A percentile compares a stretch with the other conserved stretches of the same genome.
phyloP scores from a whole-genome alignment of 345 rosid species.

The Barbarea vulgaris region DNA sequence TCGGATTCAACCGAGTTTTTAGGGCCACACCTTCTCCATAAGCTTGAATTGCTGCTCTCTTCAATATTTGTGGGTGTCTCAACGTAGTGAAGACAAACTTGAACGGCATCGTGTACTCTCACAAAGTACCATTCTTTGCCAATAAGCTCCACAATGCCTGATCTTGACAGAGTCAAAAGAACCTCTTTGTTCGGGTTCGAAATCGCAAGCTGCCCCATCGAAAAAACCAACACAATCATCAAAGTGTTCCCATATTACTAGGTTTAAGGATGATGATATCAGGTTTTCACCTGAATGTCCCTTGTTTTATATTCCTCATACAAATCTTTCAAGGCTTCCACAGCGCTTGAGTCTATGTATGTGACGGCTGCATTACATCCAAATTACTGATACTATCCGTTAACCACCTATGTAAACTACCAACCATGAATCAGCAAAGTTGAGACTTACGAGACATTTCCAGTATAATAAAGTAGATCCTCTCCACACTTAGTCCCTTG shows the following conservation, averaged over 20 bases:
- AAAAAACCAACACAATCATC: not conserved
- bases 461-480: constrained; percentile 73
- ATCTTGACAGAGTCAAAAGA: constrained; percentile 63
- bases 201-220: constrained; percentile 63
- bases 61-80: constrained; percentile 42
- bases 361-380: constrained; percentile 66
- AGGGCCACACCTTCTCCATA: constrained; percentile 49
- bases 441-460: constrained; percentile 91
- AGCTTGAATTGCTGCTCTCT: constrained; percentile 28
- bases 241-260: not conserved
- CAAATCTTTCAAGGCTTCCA: constrained; percentile 88
- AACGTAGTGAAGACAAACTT: constrained; percentile 82
- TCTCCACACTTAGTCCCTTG: constrained; percentile 78
- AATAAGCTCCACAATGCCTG: constrained; percentile 74
- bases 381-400: not conserved
- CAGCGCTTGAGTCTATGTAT: constrained; percentile 84
- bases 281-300: constrained; percentile 65
- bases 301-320: constrained; percentile 80
- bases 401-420: not conserved
- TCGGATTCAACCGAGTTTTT: constrained; percentile 49
- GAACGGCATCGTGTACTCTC: constrained; percentile 92
- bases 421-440: not conserved
- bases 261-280: not conserved
- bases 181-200: constrained; percentile 85
- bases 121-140: constrained; percentile 95